Conservation (phyloP, 257 asterid species). For the Solanum stenotomum region DNA sequence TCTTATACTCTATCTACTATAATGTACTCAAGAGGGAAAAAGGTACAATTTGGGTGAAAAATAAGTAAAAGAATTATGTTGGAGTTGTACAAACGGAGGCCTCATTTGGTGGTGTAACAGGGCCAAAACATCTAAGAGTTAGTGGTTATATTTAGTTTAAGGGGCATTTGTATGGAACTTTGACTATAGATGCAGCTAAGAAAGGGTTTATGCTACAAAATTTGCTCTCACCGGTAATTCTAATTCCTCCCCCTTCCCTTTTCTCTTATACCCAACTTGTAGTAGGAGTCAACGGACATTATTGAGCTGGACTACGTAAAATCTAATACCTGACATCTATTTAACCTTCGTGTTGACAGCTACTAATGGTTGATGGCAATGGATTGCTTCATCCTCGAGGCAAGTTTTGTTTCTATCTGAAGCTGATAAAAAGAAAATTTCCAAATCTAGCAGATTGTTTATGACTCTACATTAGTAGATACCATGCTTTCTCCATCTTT, state of each 20-base stretch:
- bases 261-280: background rate
- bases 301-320: background rate
- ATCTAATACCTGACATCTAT: background rate
- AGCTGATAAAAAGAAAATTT: background rate
- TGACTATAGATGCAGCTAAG: background rate
- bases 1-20: background rate
- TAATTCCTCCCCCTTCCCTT: background rate
- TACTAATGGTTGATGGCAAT: slow-evolving; percentile 90
- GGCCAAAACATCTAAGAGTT: background rate
- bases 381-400: slow-evolving; percentile 98
- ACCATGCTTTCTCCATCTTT: background rate
- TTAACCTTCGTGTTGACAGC: slow-evolving; percentile 26
- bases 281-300: background rate
- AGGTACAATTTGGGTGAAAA: background rate
- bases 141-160: background rate
- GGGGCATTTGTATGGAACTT: background rate
- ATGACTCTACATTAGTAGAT: background rate
- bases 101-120: background rate
- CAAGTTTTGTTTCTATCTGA: slow-evolving; percentile 20
- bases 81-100: background rate
- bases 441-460: background rate
- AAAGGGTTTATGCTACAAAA: background rate
- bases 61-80: background rate
- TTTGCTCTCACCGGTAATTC: background rate
- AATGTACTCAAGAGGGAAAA: background rate